Evolutionary conservation across 176 grass and related monocot genomes (phyloP).

Genomic region (Saccharum officinarum): DNA sequence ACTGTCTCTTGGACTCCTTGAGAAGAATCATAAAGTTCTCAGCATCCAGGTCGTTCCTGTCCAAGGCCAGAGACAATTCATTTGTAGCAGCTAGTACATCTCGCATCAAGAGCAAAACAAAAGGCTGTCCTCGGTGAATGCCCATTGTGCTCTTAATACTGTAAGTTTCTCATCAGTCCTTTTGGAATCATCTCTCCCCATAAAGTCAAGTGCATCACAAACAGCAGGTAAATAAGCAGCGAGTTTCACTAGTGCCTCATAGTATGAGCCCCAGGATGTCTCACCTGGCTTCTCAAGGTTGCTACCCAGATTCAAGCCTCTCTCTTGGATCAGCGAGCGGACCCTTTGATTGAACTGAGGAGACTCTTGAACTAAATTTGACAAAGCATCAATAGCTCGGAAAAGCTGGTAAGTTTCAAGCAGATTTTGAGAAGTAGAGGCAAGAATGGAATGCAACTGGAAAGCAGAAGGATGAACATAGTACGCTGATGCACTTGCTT

Average conservation of each 20-base stretch:
- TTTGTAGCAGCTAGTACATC: conserved; percentile 26
- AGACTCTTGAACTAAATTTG: conserved; percentile 15
- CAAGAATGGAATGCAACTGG: conserved; percentile 10
- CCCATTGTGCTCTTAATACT: conserved; percentile 23
- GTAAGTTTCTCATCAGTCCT: conserved; percentile 6
- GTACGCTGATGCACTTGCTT: conserved; percentile 11
- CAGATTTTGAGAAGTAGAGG: not conserved
- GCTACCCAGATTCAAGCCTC: conserved; percentile 19
- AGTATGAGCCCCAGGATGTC: conserved; percentile 35
- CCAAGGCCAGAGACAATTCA: conserved; percentile 33
- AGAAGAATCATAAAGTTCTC: conserved; percentile 23
- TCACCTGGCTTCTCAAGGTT: conserved; percentile 35
- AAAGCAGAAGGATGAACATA: conserved; percentile 16
- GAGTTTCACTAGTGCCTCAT: conserved; percentile 20
- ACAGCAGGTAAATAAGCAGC: conserved; percentile 7
- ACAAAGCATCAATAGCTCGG: not conserved
- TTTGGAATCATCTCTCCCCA: not conserved
- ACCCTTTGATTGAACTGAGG: conserved; percentile 27
- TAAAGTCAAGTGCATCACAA: conserved; percentile 12
- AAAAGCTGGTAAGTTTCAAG: conserved; percentile 1
- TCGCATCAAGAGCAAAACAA: conserved; percentile 31
- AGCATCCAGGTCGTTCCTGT: not conserved
- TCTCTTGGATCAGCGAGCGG: conserved; percentile 12
- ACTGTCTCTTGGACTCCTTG: conserved; percentile 4
- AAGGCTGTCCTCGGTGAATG: conserved; percentile 14